Conservation (phyloP, 1,284 basidiomycete species). For the Ceratobasidium sp. region DNA sequence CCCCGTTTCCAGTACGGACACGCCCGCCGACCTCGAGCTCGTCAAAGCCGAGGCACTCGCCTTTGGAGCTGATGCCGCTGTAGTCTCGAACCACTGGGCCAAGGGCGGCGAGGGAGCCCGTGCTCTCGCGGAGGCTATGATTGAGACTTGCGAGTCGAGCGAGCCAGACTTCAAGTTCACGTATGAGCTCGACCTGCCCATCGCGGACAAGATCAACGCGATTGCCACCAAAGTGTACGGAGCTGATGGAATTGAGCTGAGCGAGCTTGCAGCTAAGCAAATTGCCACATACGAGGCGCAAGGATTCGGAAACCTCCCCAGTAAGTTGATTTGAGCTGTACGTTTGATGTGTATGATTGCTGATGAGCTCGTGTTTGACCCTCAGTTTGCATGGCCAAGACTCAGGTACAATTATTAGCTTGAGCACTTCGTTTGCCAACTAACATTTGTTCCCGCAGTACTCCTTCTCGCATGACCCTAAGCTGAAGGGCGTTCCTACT, state of each 20-base stretch:
- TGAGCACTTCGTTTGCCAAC: neutral
- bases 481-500: conserved; percentile 87
- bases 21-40: conserved; percentile 88
- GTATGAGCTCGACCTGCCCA: conserved; percentile 84
- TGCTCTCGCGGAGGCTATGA: conserved; percentile 87
- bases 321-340: conserved; percentile 61
- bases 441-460: conserved; percentile 64
- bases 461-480: conserved; percentile 95
- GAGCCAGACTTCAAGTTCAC: conserved; percentile 89
- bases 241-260: conserved; percentile 87
- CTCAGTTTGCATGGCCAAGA: conserved; percentile 97
- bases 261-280: conserved; percentile 84
- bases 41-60: conserved; percentile 82
- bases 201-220: conserved; percentile 87
- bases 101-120: conserved; percentile 89
- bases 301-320: conserved; percentile 82
- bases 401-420: conserved; percentile 52
- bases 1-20: conserved; percentile 74
- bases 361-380: conserved; percentile 48
- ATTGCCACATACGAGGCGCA: conserved; percentile 93
- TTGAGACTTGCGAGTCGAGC: conserved; percentile 81
- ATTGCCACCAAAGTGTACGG: conserved; percentile 93
- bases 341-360: conserved; percentile 47
- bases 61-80: conserved; percentile 94
- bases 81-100: conserved; percentile 97